Base-by-base conservation (phyloP, 2,329 filamentous ascomycete species). In the Aureobasidium melanogenum region DNA sequence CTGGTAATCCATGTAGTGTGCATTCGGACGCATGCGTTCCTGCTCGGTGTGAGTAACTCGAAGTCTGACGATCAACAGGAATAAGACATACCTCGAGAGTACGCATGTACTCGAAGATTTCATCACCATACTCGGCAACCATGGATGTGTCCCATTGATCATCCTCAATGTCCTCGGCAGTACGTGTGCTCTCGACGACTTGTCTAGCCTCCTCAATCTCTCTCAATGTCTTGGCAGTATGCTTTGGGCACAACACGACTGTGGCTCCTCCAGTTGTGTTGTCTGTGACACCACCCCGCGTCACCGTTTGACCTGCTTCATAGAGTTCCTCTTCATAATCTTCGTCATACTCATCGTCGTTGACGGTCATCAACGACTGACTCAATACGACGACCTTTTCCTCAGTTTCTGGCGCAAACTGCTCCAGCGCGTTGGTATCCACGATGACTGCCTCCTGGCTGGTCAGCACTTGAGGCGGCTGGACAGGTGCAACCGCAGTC, bases 1-100 rank as follows among this genome's bases (percentile, higher is more conserved):
- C 74, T 99, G 94, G 66, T 88, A 86, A 64, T 96, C 91, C 93
- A 99, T 99, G 80, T 99, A 99, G 72, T 94, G 85, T 3, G 91
- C 82, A 69, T 94, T 92, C 1, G 94, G 94, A 43, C 92, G 80
- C 84, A 97, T 88, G 67, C 86, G 72, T 81, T 83, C 89, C 91
- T 71, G 62, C 22, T 32, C 14, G 32, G 46, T 30, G 9, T 54
- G 19, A 54, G 64, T 71, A 44, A 75, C 69, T 17, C 28, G 24
- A 28, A 38, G 15, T 41, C 24, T 28, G 24, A 36, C 28, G 15
- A 28, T 9, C 12, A 28, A 32, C 3, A 12, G 17, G 38, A 19
- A 17, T 17, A 34, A n/a, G 5, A 64, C 68, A 70, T 77, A 91
- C 89, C 86, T 99, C 94, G 56, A 96, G 85, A 62, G 89, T 82